phyloP scores from a whole-genome alignment of 2,329 filamentous ascomycete species.

The Colletotrichum echinochloae region DNA sequence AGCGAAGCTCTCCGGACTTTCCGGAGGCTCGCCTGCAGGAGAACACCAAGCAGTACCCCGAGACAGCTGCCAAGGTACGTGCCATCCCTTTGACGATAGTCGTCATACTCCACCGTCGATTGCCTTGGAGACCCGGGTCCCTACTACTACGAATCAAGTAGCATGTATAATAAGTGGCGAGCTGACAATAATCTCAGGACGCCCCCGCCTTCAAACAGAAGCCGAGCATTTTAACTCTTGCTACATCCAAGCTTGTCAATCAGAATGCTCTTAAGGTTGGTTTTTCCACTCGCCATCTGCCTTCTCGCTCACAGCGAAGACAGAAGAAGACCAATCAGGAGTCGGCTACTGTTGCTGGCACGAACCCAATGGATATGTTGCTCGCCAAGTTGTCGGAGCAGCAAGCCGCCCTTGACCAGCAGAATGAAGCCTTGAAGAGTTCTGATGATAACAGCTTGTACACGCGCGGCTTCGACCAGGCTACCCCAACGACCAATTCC shows the following conservation, averaged over 20 bases:
- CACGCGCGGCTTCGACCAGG: conserved; percentile 57
- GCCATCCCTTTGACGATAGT: background rate
- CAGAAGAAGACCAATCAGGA: conserved; percentile 64
- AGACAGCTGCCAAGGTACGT: conserved; percentile 24
- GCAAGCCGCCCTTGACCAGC: conserved; percentile 68
- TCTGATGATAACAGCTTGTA: conserved; percentile 53
- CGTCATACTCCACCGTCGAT: background rate
- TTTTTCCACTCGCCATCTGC: conserved; percentile 18
- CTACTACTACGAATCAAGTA: background rate
- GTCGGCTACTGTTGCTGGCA: conserved; percentile 50
- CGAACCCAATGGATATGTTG: conserved; percentile 76
- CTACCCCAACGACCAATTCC: conserved; percentile 65
- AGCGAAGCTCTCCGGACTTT: conserved; percentile 35
- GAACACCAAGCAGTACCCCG: conserved; percentile 29
- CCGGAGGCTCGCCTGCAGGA: conserved; percentile 42
- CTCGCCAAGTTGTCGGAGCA: conserved; percentile 81
- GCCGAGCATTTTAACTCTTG: conserved; percentile 60
- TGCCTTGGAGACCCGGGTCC: background rate
- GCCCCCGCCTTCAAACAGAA: conserved; percentile 45
- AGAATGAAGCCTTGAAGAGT: conserved; percentile 65
- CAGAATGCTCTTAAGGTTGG: conserved; percentile 65
- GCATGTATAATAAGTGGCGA: no score
- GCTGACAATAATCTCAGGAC: conserved; percentile 8
- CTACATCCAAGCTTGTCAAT: conserved; percentile 67
- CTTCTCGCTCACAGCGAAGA: conserved; percentile 49